Conservation (phyloP, 176 grass and related monocot species). For the Ampelocalamus luodianensis region DNA sequence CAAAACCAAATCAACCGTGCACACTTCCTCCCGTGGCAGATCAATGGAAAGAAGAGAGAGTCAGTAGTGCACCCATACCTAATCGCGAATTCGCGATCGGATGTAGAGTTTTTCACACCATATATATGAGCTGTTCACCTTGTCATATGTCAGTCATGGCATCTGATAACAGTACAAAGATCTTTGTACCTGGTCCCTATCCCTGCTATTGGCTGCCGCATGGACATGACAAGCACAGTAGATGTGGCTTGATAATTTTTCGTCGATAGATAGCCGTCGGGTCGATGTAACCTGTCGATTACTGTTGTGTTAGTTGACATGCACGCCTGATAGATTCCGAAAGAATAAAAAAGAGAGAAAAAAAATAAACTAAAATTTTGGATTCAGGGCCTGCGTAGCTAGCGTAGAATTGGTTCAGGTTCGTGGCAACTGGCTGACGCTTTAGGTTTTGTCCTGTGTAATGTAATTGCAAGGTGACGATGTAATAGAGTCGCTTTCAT, state of each 20-base stretch:
- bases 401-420: constrained; percentile 36
- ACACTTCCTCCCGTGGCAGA: neutral
- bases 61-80: neutral
- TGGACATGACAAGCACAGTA: neutral
- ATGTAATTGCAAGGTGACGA: constrained; percentile 42
- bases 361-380: neutral
- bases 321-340: neutral
- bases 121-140: neutral
- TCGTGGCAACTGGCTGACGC: constrained; percentile 17
- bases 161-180: neutral
- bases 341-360: neutral
- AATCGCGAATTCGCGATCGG: neutral
- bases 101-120: neutral
- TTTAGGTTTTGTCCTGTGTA: neutral
- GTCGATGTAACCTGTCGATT: neutral
- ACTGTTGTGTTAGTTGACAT: neutral
- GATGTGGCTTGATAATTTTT: neutral
- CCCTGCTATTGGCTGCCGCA: neutral
- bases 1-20: constrained; percentile 21
- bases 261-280: neutral
- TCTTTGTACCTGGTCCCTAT: neutral
- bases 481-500: constrained; percentile 40
- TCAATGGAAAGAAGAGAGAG: neutral
- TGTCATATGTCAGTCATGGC: constrained; percentile 7
- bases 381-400: constrained; percentile 19